Conservation (phyloP, 2,329 filamentous ascomycete species). For the Botrytis fabae region DNA sequence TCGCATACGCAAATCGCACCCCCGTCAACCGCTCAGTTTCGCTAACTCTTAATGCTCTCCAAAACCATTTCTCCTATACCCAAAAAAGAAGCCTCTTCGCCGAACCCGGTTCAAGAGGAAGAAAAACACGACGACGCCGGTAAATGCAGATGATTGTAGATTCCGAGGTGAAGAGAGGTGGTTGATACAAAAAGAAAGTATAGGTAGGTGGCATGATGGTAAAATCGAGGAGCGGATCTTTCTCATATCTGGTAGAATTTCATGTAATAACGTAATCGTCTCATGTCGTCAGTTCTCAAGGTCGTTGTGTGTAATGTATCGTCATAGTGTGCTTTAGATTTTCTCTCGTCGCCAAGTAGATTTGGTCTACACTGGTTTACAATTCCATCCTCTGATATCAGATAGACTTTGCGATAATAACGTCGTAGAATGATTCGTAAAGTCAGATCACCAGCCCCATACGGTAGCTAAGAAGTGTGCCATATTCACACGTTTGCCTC, state of each 20-base stretch:
- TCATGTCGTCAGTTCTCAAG: constrained; percentile 4
- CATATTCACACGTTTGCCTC: constrained; percentile 96
- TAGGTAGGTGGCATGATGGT: constrained; percentile 5
- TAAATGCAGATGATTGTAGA: constrained; percentile 5
- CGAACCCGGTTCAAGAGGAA: constrained; percentile 7
- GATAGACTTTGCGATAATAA: not conserved
- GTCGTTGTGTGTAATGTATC: constrained; percentile 5
- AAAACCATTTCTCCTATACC: constrained; percentile 14
- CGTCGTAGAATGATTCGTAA: not conserved
- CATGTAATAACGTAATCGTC: not conserved
- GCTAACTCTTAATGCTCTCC: not conserved
- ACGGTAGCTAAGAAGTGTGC: constrained; percentile 88
- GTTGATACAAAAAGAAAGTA: not conserved
- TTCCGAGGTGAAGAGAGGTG: not conserved
- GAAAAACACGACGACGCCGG: not conserved
- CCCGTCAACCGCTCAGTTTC: not conserved
- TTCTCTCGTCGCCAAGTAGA: not conserved
- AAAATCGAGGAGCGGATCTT: not conserved
- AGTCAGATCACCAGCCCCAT: constrained; percentile 77
- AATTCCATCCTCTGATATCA: not conserved
- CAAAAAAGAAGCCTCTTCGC: constrained; percentile 2
- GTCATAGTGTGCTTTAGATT: not conserved
- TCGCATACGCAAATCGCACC: not conserved
- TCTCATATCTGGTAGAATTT: not conserved
- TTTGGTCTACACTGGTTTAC: not conserved